These are phyloP conservation scores for Aspergillus japonicus DNA, from an alignment of 2,329 filamentous ascomycete genomes.

Conservation along the genomic window DNA sequence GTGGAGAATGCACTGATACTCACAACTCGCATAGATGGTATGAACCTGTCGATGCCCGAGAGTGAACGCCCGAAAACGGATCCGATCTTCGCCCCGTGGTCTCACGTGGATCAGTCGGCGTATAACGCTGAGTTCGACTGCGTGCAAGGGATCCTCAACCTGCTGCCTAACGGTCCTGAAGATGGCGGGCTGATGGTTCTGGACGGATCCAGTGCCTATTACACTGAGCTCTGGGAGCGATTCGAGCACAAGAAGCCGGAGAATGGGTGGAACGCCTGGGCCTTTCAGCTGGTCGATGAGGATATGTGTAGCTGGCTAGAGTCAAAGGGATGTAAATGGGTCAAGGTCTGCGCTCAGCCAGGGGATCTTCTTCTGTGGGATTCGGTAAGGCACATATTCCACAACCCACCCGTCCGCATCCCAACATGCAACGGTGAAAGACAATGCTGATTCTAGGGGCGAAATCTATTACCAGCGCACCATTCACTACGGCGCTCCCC, in stretches of 20 bases:
- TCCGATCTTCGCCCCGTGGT: background rate
- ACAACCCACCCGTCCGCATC: too few relatives aligned
- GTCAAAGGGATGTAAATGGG: background rate
- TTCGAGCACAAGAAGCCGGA: background rate
- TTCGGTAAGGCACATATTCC: background rate
- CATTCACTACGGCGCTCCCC: background rate
- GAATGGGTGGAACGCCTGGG: background rate
- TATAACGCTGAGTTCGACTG: background rate
- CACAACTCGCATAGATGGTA: background rate
- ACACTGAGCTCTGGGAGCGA: background rate
- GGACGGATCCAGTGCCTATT: background rate
- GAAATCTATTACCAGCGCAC: background rate
- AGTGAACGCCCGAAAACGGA: background rate
- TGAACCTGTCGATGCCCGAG: background rate
- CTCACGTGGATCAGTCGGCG: background rate
- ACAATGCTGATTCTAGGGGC: background rate
- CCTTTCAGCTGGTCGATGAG: background rate
- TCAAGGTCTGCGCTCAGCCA: background rate
- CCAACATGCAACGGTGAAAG: too few relatives aligned
- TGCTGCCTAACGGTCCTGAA: background rate
- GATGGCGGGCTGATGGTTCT: background rate
- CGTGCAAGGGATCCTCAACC: background rate
- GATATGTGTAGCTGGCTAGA: constrained; percentile 1
- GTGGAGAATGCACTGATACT: background rate
- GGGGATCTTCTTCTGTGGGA: background rate